Evolutionary conservation across 768 basidiomycete species (phyloP), one percentile per base, ranked within the genome.

Genomic region (Pleurotus citrinopileatus): DNA sequence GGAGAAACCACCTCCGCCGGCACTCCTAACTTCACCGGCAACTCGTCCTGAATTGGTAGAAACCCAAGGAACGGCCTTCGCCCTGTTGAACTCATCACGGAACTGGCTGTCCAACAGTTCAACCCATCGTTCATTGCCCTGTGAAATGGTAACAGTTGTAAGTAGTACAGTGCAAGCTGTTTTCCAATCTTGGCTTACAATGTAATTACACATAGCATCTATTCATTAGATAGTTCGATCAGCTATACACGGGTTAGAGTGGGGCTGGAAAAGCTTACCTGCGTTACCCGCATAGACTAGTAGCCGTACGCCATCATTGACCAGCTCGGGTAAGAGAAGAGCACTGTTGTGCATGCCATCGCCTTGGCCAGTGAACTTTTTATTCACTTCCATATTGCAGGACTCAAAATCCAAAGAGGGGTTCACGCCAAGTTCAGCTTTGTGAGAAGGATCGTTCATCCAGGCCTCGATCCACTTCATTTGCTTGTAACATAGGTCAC

Each of bases 251-350:
- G 20, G 36, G 4, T 36, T 22, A 56, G 17, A 36, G 58, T 19
- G n/a, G 34, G 54, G 27, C 25, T 54, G 6, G 2, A 55, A 53
- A 9, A 54, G 74, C 82, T 57, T 59, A 87, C 88, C 75, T 62
- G 90, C 89, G 59, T 89, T 87, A 17, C 90, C 94, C 55, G 94
- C 93, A 63, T 97, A 98, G 38, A 98, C 84, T 26, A 98, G 72
- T 40, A 99, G 70, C 52, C 91, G 74, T 32, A 99, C 76, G 4
- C 94, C 95, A 34, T 84, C 81, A 46, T 93, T 80, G 42, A 99
- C 73, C 32, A 99, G 75, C 38, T 89, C 84, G 2, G 91, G 87
- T 8, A 98, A 74, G 8, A 97, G 76, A 27, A 71, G 68, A 0
- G 92, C 89, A 27, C 86, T 84, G 67, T 97, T 88, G 64, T 87